Percentiles rank a stretch among this genome's conserved stretches.
phyloP scores from a whole-genome alignment of 371 early-diverging fungal species.

The Mortierella sp. region DNA sequence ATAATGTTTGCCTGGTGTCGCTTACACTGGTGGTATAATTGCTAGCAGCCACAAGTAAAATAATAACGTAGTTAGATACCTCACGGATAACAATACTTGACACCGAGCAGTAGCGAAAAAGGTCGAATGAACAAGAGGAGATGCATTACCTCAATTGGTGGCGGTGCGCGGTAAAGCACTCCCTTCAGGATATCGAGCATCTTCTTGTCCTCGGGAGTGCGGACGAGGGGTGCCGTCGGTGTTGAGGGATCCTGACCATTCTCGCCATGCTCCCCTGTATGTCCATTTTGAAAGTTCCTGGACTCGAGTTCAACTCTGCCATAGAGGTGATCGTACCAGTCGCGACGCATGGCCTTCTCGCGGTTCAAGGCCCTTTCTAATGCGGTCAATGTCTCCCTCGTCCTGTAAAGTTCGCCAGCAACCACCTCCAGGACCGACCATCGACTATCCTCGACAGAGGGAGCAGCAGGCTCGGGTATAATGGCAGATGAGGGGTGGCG shows the following conservation, averaged over 20 bases:
- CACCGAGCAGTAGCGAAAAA: no score
- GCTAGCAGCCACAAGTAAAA: constrained; percentile 1
- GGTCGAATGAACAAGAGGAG: no score
- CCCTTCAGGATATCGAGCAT: constrained; percentile 32
- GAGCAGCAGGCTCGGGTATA: constrained; percentile 42
- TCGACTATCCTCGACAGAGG: constrained; percentile 29
- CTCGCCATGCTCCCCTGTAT: not conserved
- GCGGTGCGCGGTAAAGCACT: constrained; percentile 25
- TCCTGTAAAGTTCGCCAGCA: constrained; percentile 41
- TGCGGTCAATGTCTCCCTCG: constrained; percentile 31
- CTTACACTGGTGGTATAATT: constrained; percentile 43
- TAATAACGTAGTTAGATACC: not conserved
- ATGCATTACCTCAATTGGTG: constrained; percentile 42
- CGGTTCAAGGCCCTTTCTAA: constrained; percentile 37
- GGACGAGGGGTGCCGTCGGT: constrained; percentile 10
- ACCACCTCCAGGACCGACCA: constrained; percentile 42
- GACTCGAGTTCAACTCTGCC: not conserved
- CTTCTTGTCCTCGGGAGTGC: constrained; percentile 22
- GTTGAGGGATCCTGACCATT: not conserved
- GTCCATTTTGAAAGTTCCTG: not conserved
- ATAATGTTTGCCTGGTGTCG: constrained; percentile 36
- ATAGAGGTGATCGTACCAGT: constrained; percentile 35
- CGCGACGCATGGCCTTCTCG: constrained; percentile 36
- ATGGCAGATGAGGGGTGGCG: constrained; percentile 48
- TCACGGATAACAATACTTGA: no score